Base-by-base conservation (phyloP, 306 rosid genomes). In the Fagus sylvatica region DNA sequence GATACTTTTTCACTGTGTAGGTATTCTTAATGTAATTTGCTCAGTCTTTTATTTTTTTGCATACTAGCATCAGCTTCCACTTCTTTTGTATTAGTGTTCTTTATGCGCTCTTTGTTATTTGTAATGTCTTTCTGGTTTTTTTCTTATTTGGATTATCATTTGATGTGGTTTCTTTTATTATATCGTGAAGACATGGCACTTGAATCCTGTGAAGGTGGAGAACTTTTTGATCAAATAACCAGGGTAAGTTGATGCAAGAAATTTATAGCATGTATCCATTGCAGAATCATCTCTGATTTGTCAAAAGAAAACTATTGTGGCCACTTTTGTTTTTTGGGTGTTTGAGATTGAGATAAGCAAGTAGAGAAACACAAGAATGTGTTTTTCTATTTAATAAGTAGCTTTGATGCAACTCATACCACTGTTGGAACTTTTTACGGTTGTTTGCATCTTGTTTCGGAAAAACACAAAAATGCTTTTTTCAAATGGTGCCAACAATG, bases 151-250 rank as follows among this genome's bases (percentile, higher is more conserved):
- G 60, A 65, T 61, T 78, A 51, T 76, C 75, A 79, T 74, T 79
- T 84, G 87, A 85, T 74, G 6, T 74, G 53, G 61, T 76, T 43
- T 81, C 62, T 69, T 66, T 76, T 48, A 8, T 62, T 62, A 75
- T 75, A 65, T 40, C 69, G 46, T 79, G 89, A 87, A 96, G 99
- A 96, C 80, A 96, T 96, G 99, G 99, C 98, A 72, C 94, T 96
- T 80, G 99, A 96, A 79, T 96, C 99, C 78, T 96, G 99, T 79
- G 99, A 96, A 89, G 99, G 99, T 48, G 99, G 99, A 81, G 99
- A 96, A 68, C 99, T 96, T 79, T 96, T 96, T 87, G 99, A 96
- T 83, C 99, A 93, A 86, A 96, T 96, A 85, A 90, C 90, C 79
- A 91, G 98, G 96, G 99, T 96, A 88, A 49, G 56, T 22, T 22